Evolutionary conservation across 2,329 filamentous ascomycete genomes (phyloP).

Genomic region (Alternaria ethzedia): DNA sequence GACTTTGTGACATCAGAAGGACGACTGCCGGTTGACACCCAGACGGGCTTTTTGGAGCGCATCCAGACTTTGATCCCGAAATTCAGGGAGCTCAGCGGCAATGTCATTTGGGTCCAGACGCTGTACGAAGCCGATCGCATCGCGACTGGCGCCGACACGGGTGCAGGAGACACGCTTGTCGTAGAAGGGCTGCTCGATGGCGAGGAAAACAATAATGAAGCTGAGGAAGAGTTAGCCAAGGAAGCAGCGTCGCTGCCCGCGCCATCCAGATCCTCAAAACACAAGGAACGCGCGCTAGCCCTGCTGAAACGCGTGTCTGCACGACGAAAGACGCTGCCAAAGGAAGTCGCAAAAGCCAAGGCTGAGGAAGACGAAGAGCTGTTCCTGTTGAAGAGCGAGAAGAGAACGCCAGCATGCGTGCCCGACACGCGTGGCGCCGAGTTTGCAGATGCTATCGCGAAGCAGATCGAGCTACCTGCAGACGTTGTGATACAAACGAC

Average conservation of each 20-base stretch:
- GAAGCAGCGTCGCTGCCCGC: constrained; percentile 32
- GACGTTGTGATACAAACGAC: constrained; percentile 70
- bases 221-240: constrained; percentile 37
- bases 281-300: constrained; percentile 45
- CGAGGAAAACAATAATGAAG: constrained; percentile 42
- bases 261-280: constrained; percentile 43
- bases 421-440: constrained; percentile 55
- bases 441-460: constrained; percentile 57
- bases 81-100: constrained; percentile 72
- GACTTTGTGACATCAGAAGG: constrained; percentile 79
- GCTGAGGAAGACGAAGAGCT: constrained; percentile 55
- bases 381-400: constrained; percentile 50
- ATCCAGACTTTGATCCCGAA: constrained; percentile 70
- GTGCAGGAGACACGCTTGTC: constrained; percentile 55
- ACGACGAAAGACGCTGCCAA: constrained; percentile 34
- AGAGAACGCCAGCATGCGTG: constrained; percentile 51
- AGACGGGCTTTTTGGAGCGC: constrained; percentile 70
- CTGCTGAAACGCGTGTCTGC: constrained; percentile 47
- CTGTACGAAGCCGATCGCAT: constrained; percentile 70
- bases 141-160: constrained; percentile 57
- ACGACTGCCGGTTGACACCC: constrained; percentile 69
- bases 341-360: constrained; percentile 33
- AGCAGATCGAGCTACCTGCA: constrained; percentile 55
- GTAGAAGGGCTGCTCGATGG: constrained; percentile 48
- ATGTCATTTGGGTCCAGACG: constrained; percentile 85